Percentiles rank a stretch among this genome's conserved stretches.
These are phyloP conservation scores for Boletus rubropictus DNA, from an alignment of 768 basidiomycete genomes.

Conservation along the genomic window DNA sequence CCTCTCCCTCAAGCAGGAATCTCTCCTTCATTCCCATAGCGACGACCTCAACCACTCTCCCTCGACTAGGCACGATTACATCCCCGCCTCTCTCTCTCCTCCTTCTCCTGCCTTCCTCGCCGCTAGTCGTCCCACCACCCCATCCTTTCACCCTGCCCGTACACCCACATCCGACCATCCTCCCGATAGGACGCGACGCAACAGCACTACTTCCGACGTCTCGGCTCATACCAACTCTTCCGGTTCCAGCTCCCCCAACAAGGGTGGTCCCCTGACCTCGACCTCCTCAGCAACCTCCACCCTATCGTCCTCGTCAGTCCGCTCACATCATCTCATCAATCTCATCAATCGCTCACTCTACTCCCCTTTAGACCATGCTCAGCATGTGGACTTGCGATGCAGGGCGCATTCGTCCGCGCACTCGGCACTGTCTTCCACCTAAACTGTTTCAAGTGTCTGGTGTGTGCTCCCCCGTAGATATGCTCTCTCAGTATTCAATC, in stretches of 20 bases:
- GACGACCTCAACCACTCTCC: constrained; percentile 57
- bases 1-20: constrained; percentile 32
- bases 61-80: constrained; percentile 12
- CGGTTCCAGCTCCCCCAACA: constrained; percentile 34
- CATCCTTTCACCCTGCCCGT: constrained; percentile 43
- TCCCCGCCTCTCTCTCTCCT: constrained; percentile 33
- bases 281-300: constrained; percentile 49
- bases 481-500: background rate
- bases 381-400: constrained; percentile 76
- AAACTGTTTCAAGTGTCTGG: constrained; percentile 98
- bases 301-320: constrained; percentile 55
- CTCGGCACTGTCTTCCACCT: constrained; percentile 90
- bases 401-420: constrained; percentile 95
- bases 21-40: constrained; percentile 53
- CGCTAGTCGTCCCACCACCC: constrained; percentile 56
- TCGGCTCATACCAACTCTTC: constrained; percentile 56
- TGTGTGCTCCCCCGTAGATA: constrained; percentile 36
- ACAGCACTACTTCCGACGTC: constrained; percentile 44
- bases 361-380: constrained; percentile 53
- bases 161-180: constrained; percentile 52
- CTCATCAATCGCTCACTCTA: constrained; percentile 1
- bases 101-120: constrained; percentile 44
- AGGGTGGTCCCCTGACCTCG: constrained; percentile 45
- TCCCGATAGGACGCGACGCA: constrained; percentile 42
- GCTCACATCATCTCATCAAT: constrained; percentile 7